phyloP scores from a whole-genome alignment of 768 basidiomycete species.

The Dioszegia hungarica region DNA sequence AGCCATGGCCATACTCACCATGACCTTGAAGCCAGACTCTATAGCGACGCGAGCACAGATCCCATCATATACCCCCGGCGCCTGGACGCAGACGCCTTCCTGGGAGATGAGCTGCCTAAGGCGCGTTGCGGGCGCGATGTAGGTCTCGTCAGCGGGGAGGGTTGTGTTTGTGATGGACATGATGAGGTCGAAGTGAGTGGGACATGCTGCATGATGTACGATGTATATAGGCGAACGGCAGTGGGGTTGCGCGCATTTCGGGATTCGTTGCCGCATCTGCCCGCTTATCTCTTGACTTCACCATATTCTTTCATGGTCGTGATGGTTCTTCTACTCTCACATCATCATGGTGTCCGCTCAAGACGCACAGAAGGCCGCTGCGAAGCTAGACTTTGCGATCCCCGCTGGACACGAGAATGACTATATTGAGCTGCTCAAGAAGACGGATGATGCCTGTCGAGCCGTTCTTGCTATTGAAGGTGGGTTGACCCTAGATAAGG shows the following conservation, averaged over 20 bases:
- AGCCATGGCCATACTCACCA: constrained; percentile 33
- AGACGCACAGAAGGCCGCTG: constrained; percentile 11
- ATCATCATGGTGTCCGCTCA: not conserved
- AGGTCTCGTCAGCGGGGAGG: not conserved
- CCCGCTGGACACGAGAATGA: constrained; percentile 25
- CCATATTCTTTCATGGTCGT: too few species aligned
- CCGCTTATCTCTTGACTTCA: too few species aligned
- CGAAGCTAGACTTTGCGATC: constrained; percentile 19
- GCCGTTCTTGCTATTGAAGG: constrained; percentile 15
- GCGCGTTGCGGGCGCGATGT: not conserved
- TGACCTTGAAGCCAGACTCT: constrained; percentile 70
- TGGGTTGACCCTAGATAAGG: not conserved
- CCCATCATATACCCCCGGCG: constrained; percentile 17
- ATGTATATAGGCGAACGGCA: too few species aligned
- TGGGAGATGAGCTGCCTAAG: not conserved
- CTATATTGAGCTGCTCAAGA: constrained; percentile 20
- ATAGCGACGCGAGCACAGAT: constrained; percentile 74
- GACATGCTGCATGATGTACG: too few species aligned
- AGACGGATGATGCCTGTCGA: constrained; percentile 22
- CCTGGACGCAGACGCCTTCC: not conserved
- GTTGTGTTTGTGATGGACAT: not conserved
- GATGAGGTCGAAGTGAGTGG: not conserved
- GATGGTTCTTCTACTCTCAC: too few species aligned
- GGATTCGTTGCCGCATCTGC: too few species aligned
- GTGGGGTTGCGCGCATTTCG: too few species aligned